A percentile compares a stretch with the other conserved stretches of the same genome.
These are phyloP conservation scores for Eimeria praecox DNA, from an alignment of 169 alveolate species.

Conservation along the genomic window DNA sequence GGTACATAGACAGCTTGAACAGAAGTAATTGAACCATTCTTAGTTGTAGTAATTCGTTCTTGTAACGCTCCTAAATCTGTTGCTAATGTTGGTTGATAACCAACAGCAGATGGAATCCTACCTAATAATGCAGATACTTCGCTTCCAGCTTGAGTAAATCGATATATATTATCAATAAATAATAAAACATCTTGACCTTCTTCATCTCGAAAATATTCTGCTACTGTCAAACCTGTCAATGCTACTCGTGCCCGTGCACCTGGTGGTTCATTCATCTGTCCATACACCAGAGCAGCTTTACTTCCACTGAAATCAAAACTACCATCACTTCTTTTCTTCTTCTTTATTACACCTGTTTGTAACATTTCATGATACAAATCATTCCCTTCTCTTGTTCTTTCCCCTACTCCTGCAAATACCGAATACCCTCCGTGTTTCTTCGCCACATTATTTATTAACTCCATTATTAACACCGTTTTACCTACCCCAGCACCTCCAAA, in stretches of 20 bases:
- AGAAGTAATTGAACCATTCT: conserved; percentile 98
- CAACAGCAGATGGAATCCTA: conserved; percentile 98
- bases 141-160: conserved; percentile 98
- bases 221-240: conserved; percentile 98
- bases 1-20: conserved; percentile 99
- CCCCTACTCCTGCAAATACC: conserved; percentile 99
- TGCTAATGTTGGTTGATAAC: conserved; percentile 99
- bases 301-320: conserved; percentile 93
- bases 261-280: conserved; percentile 99
- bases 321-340: conserved; percentile 84
- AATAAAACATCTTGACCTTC: conserved; percentile 97
- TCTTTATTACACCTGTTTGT: conserved; percentile 77
- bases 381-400: conserved; percentile 99
- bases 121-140: conserved; percentile 99
- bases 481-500: conserved; percentile 99
- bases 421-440: conserved; percentile 99
- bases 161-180: conserved; percentile 98
- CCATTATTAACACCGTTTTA: conserved; percentile 99
- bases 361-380: conserved; percentile 98
- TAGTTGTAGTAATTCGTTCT: conserved; percentile 98
- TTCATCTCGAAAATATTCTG: conserved; percentile 99
- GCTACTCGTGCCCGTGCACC: conserved; percentile 99
- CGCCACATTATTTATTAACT: conserved; percentile 98
- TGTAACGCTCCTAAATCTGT: conserved; percentile 98
- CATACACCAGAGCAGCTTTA: conserved; percentile 98